Conservation (phyloP, 129 eudicot species). For the Centaurea solstitialis region DNA sequence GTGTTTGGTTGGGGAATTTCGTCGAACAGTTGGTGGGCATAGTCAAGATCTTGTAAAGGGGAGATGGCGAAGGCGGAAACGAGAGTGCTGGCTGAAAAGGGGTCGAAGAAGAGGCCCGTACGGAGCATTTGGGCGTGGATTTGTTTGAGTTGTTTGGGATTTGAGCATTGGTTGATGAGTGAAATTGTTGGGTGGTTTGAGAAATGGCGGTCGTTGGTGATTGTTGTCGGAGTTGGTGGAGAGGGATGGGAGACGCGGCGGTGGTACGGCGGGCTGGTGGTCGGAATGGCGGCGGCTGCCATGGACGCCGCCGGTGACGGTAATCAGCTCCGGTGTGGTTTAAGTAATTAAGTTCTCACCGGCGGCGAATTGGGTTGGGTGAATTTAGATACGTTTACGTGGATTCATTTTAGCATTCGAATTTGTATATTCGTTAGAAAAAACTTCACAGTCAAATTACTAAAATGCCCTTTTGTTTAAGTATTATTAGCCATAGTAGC, state of each 20-base stretch:
- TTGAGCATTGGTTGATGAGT: conserved; percentile 47
- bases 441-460: not conserved
- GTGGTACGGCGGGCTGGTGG: conserved; percentile 10
- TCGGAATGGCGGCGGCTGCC: conserved; percentile 32
- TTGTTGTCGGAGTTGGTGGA: conserved; percentile 25
- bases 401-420: not conserved
- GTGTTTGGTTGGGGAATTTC: conserved; percentile 63
- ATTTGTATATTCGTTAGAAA: not conserved
- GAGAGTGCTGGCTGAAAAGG: conserved; percentile 69
- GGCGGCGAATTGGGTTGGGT: not conserved
- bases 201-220: conserved; percentile 50
- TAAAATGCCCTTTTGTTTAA: not conserved
- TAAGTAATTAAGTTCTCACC: not conserved
- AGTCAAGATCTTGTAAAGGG: conserved; percentile 38
- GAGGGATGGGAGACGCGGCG: conserved; percentile 22
- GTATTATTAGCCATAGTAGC: not conserved
- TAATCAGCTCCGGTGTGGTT: not conserved
- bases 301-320: conserved; percentile 14
- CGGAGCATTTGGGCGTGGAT: conserved; percentile 81
- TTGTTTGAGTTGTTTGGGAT: conserved; percentile 53
- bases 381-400: not conserved
- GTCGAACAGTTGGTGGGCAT: conserved; percentile 72
- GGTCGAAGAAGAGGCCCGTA: conserved; percentile 55
- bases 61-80: conserved; percentile 38
- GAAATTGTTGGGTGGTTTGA: conserved; percentile 52